Evolutionary conservation across 2,329 filamentous ascomycete species (phyloP), one percentile per base, ranked within the genome.

Genomic region (Herpotrichia juniperi): DNA sequence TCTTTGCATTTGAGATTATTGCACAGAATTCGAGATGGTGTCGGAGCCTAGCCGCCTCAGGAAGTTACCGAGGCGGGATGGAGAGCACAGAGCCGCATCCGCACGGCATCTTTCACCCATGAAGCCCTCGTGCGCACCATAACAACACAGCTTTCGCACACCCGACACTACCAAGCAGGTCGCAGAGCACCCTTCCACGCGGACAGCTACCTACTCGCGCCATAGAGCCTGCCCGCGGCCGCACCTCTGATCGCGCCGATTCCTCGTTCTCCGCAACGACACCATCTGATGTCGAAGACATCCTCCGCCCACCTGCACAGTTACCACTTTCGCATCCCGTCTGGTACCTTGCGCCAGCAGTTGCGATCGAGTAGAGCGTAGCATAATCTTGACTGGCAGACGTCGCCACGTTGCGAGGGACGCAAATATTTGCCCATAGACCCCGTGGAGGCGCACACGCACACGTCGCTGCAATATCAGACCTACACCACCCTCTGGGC

Each of bases 241-340:
- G 25, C 44, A 42, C 43, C 47, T 39, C 50, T 48, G 40, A 47
- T 54, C 40, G 40, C 40, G 25, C 16, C 40, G 40, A 43, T 16
- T 17, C 40, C 24, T 14, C 9, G n/a, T 37, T 14, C 4, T 25
- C n/a, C 37, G 24, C 25, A 7, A 8, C 24, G 14, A 43, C 5
- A 31, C 40, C 25, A 32, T 46, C 51, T 56, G 48, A 63, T 63
- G 61, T 62, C 61, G 58, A 58, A 53, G 42, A 45, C 50, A 51
- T 46, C 32, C 46, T 50, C 48, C 31, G 51, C 51, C 25, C 12
- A 17, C 17, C 48, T 35, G 14, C 28, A n/a, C 32, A 50, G 16
- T 37, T 54, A 44, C 51, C 37, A 14, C 34, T 30, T 39, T 35
- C 53, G 40, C 42, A 39, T 25, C n/a, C 39, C 16, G 16, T 46